Percentiles rank a stretch among this genome's conserved stretches.
These are phyloP conservation scores for Calocybe gangraenosa DNA, from an alignment of 768 basidiomycete species.

Conservation along the genomic window DNA sequence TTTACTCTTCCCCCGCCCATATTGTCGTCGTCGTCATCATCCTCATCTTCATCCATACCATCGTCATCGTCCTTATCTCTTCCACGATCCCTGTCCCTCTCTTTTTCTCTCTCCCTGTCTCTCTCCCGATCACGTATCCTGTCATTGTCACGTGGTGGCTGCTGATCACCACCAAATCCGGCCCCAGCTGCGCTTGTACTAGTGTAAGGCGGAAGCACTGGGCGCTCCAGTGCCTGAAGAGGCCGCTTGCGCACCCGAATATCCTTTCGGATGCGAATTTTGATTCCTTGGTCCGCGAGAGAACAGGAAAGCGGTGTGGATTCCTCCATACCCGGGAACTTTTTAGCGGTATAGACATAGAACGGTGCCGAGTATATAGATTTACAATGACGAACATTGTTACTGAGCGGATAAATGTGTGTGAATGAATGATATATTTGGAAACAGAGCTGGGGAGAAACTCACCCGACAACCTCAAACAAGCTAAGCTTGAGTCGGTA, in stretches of 20 bases:
- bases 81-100: too few species aligned
- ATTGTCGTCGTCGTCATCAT: neutral
- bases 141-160: conserved; percentile 22
- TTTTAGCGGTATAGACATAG: conserved; percentile 94
- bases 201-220: conserved; percentile 21
- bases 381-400: conserved; percentile 86
- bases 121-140: conserved; percentile 19
- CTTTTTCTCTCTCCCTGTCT: conserved; percentile 5
- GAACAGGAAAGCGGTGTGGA: conserved; percentile 87
- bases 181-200: conserved; percentile 4
- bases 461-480: conserved; percentile 91
- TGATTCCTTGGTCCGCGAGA: conserved; percentile 93
- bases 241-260: conserved; percentile 79
- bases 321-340: conserved; percentile 96
- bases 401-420: conserved; percentile 37
- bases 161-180: conserved; percentile 10
- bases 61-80: conserved; percentile 2
- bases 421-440: neutral
- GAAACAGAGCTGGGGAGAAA: conserved; percentile 15
- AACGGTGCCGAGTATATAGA: conserved; percentile 86
- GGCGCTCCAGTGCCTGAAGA: conserved; percentile 34
- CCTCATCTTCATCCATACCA: conserved; percentile 1
- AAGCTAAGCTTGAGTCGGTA: conserved; percentile 71
- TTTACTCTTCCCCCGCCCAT: neutral
- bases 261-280: conserved; percentile 91